These are phyloP conservation scores for Brettanomyces anomalus DNA, from an alignment of 805 yeast species.

Conservation along the genomic window DNA sequence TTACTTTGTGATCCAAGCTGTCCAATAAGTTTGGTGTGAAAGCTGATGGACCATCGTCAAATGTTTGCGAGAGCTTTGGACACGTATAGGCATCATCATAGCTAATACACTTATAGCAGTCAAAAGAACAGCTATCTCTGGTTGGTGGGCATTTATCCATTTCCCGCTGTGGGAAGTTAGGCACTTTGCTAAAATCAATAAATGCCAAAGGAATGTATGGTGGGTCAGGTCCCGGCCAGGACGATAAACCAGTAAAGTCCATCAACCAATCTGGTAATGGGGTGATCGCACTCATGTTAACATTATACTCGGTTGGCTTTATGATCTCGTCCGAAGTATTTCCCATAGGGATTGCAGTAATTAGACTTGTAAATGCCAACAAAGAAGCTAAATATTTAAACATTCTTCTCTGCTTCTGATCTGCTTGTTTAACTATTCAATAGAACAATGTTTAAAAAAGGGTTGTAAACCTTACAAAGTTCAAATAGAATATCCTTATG, in stretches of 20 bases:
- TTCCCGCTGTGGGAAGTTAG: slow-evolving; percentile 36
- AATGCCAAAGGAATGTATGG: slow-evolving; percentile 80
- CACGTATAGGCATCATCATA: slow-evolving; percentile 74
- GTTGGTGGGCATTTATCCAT: slow-evolving; percentile 52
- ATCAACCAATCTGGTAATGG: slow-evolving; percentile 71
- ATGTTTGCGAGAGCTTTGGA: slow-evolving; percentile 69
- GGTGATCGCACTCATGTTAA: slow-evolving; percentile 17
- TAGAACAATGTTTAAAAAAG: too few relatives aligned
- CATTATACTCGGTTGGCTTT: slow-evolving; percentile 10
- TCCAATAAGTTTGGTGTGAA: slow-evolving; percentile 54
- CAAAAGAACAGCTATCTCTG: slow-evolving; percentile 66
- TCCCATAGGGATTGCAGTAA: slow-evolving; percentile 2
- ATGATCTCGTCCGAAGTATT: not conserved
- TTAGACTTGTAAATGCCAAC: not conserved
- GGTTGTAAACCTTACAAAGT: too few relatives aligned
- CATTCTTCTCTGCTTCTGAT: too few relatives aligned
- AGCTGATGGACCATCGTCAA: slow-evolving; percentile 91
- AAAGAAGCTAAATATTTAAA: too few relatives aligned
- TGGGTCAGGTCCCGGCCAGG: slow-evolving; percentile 85
- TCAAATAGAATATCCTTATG: too few relatives aligned
- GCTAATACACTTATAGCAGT: slow-evolving; percentile 71
- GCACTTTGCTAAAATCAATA: slow-evolving; percentile 47
- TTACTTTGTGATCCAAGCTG: slow-evolving; percentile 45
- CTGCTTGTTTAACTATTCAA: too few relatives aligned
- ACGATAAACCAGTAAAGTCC: slow-evolving; percentile 59